Percentiles rank a stretch among this genome's conserved stretches.
phyloP scores from a whole-genome alignment of 257 asterid genomes.

The Plectranthus barbatus region DNA sequence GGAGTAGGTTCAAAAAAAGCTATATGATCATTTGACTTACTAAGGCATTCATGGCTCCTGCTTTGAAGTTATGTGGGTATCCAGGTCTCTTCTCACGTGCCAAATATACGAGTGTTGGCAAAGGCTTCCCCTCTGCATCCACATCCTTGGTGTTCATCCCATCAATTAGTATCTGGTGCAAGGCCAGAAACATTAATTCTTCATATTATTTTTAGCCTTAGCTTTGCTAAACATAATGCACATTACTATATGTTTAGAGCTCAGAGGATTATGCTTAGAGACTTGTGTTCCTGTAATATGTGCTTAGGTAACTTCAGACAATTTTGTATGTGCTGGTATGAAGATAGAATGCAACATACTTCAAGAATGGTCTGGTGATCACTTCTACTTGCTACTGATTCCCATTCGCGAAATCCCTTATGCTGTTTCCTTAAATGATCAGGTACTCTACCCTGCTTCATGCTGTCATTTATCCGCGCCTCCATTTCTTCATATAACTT shows the following conservation, averaged over 20 bases:
- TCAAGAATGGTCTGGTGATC: constrained; percentile 1
- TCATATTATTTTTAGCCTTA: too few relatives aligned
- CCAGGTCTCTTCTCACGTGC: constrained; percentile 6
- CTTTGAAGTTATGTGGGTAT: constrained; percentile 4
- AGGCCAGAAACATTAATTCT: not conserved
- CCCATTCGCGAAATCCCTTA: not conserved
- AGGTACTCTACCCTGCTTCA: not conserved
- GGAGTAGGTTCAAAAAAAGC: not conserved
- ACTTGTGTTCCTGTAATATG: not conserved
- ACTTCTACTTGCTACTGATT: not conserved
- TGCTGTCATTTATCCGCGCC: not conserved
- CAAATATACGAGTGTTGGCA: constrained; percentile 6
- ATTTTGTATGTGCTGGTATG: not conserved
- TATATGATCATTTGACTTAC: not conserved
- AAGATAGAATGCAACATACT: not conserved
- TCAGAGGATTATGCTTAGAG: not conserved
- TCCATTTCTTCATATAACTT: not conserved
- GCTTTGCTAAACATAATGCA: too few relatives aligned
- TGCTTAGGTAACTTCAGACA: not conserved
- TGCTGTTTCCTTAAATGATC: not conserved
- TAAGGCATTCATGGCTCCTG: constrained; percentile 12
- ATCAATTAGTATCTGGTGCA: not conserved
- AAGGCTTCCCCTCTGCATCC: not conserved
- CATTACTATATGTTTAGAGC: too few relatives aligned
- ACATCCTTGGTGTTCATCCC: not conserved